phyloP scores from a whole-genome alignment of 2,329 filamentous ascomycete genomes.

The Botrytis tulipae region DNA sequence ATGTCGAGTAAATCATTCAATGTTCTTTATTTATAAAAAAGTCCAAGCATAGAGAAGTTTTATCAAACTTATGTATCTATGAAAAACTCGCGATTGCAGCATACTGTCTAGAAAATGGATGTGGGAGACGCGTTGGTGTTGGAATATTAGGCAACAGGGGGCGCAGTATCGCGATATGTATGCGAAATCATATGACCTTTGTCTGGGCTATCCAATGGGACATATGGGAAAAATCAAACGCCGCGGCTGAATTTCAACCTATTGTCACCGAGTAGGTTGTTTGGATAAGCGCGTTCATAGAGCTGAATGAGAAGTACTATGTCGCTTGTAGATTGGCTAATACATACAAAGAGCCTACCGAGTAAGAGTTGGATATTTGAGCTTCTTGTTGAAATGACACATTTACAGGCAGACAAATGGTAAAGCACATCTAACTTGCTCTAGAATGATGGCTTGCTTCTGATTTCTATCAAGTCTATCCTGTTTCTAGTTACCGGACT shows the following conservation, averaged over 20 bases:
- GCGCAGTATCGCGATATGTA: background rate
- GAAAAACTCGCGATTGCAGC: background rate
- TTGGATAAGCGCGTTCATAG: background rate
- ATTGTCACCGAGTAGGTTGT: background rate
- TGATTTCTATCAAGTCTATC: background rate
- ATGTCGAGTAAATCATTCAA: background rate
- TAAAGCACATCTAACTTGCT: background rate
- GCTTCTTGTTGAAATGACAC: fast-evolving
- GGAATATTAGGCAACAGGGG: background rate
- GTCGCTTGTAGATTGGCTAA: background rate
- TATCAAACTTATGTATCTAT: background rate
- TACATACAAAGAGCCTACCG: background rate
- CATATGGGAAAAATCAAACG: background rate
- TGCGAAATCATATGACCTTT: background rate
- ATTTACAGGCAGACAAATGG: background rate
- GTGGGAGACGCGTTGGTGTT: background rate
- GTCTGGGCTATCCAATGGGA: background rate
- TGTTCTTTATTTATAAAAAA: background rate
- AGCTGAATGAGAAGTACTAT: background rate
- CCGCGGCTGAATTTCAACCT: background rate
- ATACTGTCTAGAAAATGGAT: background rate
- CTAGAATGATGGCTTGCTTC: background rate
- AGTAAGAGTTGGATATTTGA: background rate
- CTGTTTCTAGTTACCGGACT: background rate
- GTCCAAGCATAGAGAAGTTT: background rate